Conservation (phyloP, 345 rosid genomes). For the Microthlaspi erraticum region DNA sequence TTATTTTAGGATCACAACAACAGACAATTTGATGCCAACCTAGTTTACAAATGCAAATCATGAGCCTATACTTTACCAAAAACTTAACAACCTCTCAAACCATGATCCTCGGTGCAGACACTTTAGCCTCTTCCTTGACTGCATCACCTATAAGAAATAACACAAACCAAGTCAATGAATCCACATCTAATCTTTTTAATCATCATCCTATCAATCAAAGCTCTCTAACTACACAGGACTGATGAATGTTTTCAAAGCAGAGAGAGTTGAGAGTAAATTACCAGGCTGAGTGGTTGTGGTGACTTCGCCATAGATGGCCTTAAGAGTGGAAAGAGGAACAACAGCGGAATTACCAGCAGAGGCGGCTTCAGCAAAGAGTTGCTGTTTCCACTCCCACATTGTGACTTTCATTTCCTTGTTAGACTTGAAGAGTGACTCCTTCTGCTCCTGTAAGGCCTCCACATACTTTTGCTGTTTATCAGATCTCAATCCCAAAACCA, state of each 20-base stretch:
- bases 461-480: constrained; percentile 66
- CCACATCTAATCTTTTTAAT: background rate
- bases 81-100: constrained; percentile 21
- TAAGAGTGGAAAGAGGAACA: constrained; percentile 71
- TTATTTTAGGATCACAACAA: background rate
- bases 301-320: constrained; percentile 76
- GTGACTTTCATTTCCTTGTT: constrained; percentile 66
- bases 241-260: background rate
- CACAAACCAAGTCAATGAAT: constrained; percentile 19
- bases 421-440: constrained; percentile 55
- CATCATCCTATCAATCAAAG: constrained; percentile 4
- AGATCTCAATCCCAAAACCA: constrained; percentile 62
- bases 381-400: constrained; percentile 92
- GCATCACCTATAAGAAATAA: constrained; percentile 28
- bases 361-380: constrained; percentile 75
- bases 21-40: background rate
- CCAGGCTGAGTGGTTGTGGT: constrained; percentile 48
- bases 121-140: constrained; percentile 36
- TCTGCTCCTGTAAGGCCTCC: constrained; percentile 60
- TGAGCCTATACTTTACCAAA: background rate
- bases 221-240: background rate
- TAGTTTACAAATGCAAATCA: background rate
- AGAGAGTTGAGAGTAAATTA: constrained; percentile 19
- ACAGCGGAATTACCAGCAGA: constrained; percentile 52
- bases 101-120: constrained; percentile 35